Conservation (phyloP, 1,139 yeast species). For the Magnusiomyces sp. region DNA sequence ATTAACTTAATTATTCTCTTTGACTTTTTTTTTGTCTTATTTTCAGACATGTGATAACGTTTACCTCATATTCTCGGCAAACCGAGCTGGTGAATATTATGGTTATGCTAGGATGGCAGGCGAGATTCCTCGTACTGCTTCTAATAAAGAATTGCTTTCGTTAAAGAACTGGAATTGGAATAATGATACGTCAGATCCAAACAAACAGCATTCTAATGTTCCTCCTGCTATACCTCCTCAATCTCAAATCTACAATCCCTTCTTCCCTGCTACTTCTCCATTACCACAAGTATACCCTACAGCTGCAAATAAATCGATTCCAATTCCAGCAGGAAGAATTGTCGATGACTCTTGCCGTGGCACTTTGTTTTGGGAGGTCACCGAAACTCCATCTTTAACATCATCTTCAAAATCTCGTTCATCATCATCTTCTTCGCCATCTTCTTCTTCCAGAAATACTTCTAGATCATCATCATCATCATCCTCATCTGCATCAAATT, state of each 20-base stretch:
- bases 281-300: constrained; percentile 20
- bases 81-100: constrained; percentile 33
- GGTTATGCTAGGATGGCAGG: constrained; percentile 36
- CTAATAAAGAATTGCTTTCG: constrained; percentile 3
- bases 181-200: background rate
- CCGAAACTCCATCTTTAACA: constrained; percentile 10
- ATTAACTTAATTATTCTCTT: background rate
- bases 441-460: background rate
- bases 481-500: constrained; percentile 1
- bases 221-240: constrained; percentile 4
- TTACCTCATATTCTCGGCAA: constrained; percentile 36
- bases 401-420: constrained; percentile 2
- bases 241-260: constrained; percentile 3
- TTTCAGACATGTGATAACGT: constrained; percentile 27
- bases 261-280: background rate
- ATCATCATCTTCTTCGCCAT: background rate
- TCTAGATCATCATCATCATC: constrained; percentile 1
- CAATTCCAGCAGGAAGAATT: constrained; percentile 33
- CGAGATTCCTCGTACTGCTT: constrained; percentile 17
- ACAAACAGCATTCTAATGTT: background rate
- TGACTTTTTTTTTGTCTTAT: background rate
- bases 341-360: constrained; percentile 35
- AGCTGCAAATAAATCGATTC: constrained; percentile 19
- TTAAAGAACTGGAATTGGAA: constrained; percentile 2
- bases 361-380: constrained; percentile 35